phyloP scores from a whole-genome alignment of 1,139 yeast species.

The Debaryomyces subglobosus region DNA sequence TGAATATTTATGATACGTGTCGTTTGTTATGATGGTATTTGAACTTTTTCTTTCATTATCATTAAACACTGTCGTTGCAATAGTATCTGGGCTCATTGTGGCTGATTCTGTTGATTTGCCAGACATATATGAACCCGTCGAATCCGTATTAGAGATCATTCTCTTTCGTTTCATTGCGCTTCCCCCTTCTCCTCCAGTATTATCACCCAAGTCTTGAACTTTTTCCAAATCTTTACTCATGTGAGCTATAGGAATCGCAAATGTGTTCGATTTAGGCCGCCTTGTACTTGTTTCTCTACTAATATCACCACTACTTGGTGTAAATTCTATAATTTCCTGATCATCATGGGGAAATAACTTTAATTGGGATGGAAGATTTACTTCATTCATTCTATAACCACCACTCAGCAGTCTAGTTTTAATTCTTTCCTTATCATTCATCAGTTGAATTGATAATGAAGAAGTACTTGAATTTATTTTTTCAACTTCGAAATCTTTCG shows the following conservation, averaged over 20 bases:
- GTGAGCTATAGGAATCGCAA: slow-evolving; percentile 24
- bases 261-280: slow-evolving; percentile 30
- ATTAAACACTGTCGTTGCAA: slow-evolving; percentile 12
- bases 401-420: slow-evolving; percentile 19
- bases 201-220: slow-evolving; percentile 1
- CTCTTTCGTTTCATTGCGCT: slow-evolving; percentile 1
- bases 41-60: slow-evolving; percentile 5
- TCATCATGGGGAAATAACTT: slow-evolving; percentile 47
- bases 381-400: slow-evolving; percentile 12
- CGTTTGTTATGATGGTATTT: slow-evolving; percentile 1
- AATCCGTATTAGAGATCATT: slow-evolving; percentile 6
- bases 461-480: slow-evolving; percentile 26
- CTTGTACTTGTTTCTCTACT: slow-evolving; percentile 43
- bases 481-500: slow-evolving; percentile 28
- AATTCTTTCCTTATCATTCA: slow-evolving; percentile 9
- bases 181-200: not conserved
- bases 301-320: slow-evolving; percentile 34
- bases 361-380: slow-evolving; percentile 59
- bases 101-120: slow-evolving; percentile 3
- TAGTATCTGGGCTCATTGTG: slow-evolving; percentile 9
- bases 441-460: slow-evolving; percentile 20
- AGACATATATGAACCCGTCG: slow-evolving; percentile 5
- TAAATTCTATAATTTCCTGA: slow-evolving; percentile 35
- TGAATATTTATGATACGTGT: slow-evolving; percentile 22
- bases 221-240: slow-evolving; percentile 10